A percentile compares a stretch with the other conserved stretches of the same genome.
Evolutionary conservation across 2,329 filamentous ascomycete species (phyloP).

Genomic region (Cladosporium sp.): DNA sequence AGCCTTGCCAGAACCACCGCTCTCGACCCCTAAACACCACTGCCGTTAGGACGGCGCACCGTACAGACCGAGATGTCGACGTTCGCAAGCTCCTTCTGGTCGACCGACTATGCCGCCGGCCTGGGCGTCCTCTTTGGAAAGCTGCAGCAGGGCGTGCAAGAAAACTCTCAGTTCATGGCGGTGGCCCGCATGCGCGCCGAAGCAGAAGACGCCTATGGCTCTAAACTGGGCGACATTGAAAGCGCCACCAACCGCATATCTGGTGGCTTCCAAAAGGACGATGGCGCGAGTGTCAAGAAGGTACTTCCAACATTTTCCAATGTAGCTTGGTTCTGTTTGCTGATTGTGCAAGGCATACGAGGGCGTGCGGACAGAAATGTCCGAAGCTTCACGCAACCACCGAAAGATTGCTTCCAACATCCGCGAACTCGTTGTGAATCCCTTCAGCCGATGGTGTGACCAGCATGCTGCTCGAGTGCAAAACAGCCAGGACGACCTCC

Average conservation of each 20-base stretch:
- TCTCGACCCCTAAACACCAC: conserved; percentile 1
- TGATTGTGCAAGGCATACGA: conserved; percentile 70
- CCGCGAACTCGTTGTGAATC: conserved; percentile 88
- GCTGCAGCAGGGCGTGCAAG: conserved; percentile 90
- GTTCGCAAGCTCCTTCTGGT: conserved; percentile 98
- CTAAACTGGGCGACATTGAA: conserved; percentile 75
- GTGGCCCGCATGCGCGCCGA: conserved; percentile 92
- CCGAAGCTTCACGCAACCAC: conserved; percentile 83
- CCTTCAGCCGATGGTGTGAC: conserved; percentile 94
- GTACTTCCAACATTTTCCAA: conserved; percentile 45
- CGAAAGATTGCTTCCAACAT: conserved; percentile 96
- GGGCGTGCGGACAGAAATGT: conserved; percentile 87
- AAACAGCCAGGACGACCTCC: conserved; percentile 91
- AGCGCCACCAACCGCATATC: conserved; percentile 75
- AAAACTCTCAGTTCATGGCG: conserved; percentile 90
- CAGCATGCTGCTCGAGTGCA: conserved; percentile 87
- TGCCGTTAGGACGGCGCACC: not conserved
- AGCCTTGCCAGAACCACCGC: not conserved
- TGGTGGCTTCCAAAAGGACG: conserved; percentile 83
- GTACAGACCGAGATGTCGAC: conserved; percentile 62
- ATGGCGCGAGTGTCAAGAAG: conserved; percentile 94
- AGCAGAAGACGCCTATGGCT: conserved; percentile 85
- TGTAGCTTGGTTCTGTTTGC: not conserved
- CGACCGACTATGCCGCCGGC: conserved; percentile 89
- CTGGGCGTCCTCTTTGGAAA: conserved; percentile 93